These are phyloP conservation scores for Fusarium sp. DNA, from an alignment of 2,329 filamentous ascomycete genomes.

Conservation along the genomic window DNA sequence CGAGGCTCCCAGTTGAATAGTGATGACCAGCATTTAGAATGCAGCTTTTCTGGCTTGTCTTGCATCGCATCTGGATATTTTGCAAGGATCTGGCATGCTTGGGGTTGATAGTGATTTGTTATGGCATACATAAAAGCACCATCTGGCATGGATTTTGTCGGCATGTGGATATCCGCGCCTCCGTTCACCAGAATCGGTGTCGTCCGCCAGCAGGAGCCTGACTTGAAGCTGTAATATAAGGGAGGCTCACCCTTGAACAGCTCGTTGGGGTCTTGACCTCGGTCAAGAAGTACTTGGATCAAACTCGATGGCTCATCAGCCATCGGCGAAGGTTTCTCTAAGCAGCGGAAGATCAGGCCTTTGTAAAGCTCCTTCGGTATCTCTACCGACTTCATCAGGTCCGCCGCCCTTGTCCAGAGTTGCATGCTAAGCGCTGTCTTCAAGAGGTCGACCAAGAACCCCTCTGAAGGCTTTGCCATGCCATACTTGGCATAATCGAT, in stretches of 20 bases:
- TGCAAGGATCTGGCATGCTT: conserved; percentile 42
- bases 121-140: conserved; percentile 46
- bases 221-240: conserved; percentile 45
- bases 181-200: conserved; percentile 44
- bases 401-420: conserved; percentile 44
- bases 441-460: conserved; percentile 37
- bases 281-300: conserved; percentile 42
- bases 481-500: conserved; percentile 41
- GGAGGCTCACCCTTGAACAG: conserved; percentile 43
- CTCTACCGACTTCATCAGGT: conserved; percentile 42
- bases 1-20: conserved; percentile 35
- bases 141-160: conserved; percentile 42
- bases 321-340: conserved; percentile 35
- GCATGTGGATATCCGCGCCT: conserved; percentile 43
- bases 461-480: conserved; percentile 41
- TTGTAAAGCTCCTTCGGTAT: conserved; percentile 36
- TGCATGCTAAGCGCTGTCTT: conserved; percentile 36
- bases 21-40: conserved; percentile 42
- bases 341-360: conserved; percentile 41
- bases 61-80: conserved; percentile 40
- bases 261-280: conserved; percentile 43
- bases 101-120: conserved; percentile 43
- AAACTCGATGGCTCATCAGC: conserved; percentile 43
- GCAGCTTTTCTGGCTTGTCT: conserved; percentile 35
- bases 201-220: conserved; percentile 45